Conservation (phyloP, 345 rosid genomes). For the Odontarrhena argentea region DNA sequence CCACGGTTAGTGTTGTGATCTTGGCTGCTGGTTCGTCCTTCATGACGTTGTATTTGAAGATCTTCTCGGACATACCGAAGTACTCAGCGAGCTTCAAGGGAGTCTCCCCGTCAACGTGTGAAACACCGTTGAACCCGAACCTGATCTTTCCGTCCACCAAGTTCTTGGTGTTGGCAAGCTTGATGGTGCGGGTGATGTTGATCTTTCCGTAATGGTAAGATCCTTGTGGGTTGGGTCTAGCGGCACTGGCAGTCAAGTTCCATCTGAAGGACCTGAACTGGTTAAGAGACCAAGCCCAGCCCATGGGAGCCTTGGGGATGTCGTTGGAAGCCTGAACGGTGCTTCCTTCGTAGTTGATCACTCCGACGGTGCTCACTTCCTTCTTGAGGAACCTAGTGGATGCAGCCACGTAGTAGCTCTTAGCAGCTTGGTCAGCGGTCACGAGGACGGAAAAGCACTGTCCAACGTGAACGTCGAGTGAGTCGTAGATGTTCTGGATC, state of each 20-base stretch:
- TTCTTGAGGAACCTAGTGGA: conserved; percentile 61
- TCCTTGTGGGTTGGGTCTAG: conserved; percentile 84
- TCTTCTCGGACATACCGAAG: conserved; percentile 48
- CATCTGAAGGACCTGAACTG: conserved; percentile 77
- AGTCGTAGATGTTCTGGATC: conserved; percentile 64
- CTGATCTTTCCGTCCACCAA: conserved; percentile 54
- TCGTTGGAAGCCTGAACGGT: conserved; percentile 43
- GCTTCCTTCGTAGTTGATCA: conserved; percentile 53
- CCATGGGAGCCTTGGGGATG: conserved; percentile 56
- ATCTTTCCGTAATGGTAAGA: conserved; percentile 76
- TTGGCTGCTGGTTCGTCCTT: conserved; percentile 48
- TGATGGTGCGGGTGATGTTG: conserved; percentile 71
- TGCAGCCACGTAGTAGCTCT: conserved; percentile 63
- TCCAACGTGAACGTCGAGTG: conserved; percentile 71
- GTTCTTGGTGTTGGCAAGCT: conserved; percentile 50
- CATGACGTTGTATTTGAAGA: conserved; percentile 59
- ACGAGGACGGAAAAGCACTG: conserved; percentile 66
- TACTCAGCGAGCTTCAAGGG: conserved; percentile 74
- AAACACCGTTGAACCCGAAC: conserved; percentile 66
- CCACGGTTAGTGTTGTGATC: conserved; percentile 26
- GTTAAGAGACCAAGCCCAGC: conserved; percentile 81
- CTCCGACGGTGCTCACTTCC: conserved; percentile 44
- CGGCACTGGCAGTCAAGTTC: conserved; percentile 77
- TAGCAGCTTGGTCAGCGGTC: conserved; percentile 56
- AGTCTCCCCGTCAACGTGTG: conserved; percentile 55